Evolutionary conservation across 2,329 filamentous ascomycete genomes (phyloP).

Genomic region (Cryphonectria carpinicola): DNA sequence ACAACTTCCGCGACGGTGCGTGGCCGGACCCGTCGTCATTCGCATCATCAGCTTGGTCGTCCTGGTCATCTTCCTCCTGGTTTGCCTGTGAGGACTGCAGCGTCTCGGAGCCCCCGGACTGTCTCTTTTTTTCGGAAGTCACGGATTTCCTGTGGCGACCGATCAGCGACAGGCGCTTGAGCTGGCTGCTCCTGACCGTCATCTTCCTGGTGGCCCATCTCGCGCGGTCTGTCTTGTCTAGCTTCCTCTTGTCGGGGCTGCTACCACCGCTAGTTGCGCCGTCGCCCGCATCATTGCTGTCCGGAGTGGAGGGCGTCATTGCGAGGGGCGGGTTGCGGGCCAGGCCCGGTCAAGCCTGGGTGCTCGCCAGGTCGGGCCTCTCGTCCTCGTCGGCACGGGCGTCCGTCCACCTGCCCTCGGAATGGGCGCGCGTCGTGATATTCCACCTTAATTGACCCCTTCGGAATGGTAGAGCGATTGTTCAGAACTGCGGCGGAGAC

Average conservation of each 20-base stretch:
- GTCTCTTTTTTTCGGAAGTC: conserved; percentile 71
- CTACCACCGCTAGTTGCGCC: conserved; percentile 24
- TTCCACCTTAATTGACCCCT: conserved; percentile 8
- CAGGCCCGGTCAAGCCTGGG: conserved; percentile 47
- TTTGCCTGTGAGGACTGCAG: conserved; percentile 36
- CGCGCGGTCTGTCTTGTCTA: conserved; percentile 70
- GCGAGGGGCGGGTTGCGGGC: conserved; percentile 43
- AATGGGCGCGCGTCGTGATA: conserved; percentile 6
- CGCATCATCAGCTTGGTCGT: conserved; percentile 40
- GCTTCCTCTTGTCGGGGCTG: conserved; percentile 50
- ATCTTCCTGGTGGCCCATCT: conserved; percentile 96
- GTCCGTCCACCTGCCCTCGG: conserved; percentile 29
- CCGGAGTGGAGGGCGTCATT: conserved; percentile 38
- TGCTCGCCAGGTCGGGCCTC: conserved; percentile 47
- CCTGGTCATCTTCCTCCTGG: conserved; percentile 41
- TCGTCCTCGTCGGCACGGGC: conserved; percentile 36
- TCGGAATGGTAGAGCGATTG: background rate
- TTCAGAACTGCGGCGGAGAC: background rate
- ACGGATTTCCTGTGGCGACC: conserved; percentile 68
- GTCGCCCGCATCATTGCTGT: conserved; percentile 23
- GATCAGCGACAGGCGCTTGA: conserved; percentile 83
- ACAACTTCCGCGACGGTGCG: conserved; percentile 61
- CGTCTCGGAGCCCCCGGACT: conserved; percentile 42
- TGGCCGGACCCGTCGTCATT: conserved; percentile 36
- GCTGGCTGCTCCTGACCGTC: conserved; percentile 71